phyloP scores from a whole-genome alignment of 2,329 filamentous ascomycete species.

The Fusarium tupiense region DNA sequence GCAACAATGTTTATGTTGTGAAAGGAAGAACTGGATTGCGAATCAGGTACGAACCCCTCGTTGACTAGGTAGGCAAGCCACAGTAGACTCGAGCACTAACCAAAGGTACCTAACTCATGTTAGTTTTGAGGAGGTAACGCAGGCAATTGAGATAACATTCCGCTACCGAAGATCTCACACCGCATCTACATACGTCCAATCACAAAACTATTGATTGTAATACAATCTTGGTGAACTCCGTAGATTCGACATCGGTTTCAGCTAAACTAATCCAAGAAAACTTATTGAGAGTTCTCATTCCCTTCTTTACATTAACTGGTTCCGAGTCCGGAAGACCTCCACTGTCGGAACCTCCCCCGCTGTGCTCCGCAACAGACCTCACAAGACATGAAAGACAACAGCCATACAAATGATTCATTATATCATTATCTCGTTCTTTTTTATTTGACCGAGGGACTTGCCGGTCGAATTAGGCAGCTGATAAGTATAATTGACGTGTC shows the following conservation, averaged over 20 bases:
- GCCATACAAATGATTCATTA: not conserved
- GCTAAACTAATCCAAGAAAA: not conserved
- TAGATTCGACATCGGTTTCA: not conserved
- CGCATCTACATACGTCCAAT: not conserved
- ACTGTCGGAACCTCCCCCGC: not conserved
- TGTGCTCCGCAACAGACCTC: not conserved
- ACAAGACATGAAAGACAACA: not conserved
- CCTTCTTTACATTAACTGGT: not conserved
- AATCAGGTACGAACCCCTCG: slow-evolving; percentile 28
- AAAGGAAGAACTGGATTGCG: slow-evolving; percentile 16
- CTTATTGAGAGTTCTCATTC: not conserved
- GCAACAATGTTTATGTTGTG: slow-evolving; percentile 12
- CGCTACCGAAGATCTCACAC: not conserved
- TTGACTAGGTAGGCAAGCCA: slow-evolving; percentile 15
- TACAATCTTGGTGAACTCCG: no score
- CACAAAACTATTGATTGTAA: not conserved
- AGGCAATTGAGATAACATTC: slow-evolving; percentile 7
- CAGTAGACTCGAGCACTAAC: slow-evolving; percentile 11
- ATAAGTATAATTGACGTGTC: not conserved
- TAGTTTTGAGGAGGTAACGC: not conserved
- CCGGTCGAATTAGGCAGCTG: not conserved
- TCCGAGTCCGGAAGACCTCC: slow-evolving; percentile 6
- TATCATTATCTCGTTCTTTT: no score
- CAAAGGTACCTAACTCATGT: not conserved
- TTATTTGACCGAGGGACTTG: no score